phyloP scores from a whole-genome alignment of 257 asterid species.

The Cynanchum wilfordii region DNA sequence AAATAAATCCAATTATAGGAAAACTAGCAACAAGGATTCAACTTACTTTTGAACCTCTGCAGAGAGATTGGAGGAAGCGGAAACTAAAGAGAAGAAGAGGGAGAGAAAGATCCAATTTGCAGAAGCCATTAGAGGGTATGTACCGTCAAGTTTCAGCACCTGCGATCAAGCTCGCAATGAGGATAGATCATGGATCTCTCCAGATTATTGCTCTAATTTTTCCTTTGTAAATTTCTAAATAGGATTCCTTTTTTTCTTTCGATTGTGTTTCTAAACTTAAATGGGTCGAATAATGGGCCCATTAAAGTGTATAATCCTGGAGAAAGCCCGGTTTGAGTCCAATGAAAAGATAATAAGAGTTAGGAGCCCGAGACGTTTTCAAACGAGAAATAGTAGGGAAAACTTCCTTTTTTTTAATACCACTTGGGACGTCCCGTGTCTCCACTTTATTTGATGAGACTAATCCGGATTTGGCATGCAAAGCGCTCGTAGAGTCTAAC shows the following conservation, averaged over 20 bases:
- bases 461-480: too few species aligned
- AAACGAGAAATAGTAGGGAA: too few species aligned
- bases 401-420: too few species aligned
- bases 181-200: not conserved
- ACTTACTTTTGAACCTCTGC: slow-evolving; percentile 4
- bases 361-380: too few species aligned
- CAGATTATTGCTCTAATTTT: not conserved
- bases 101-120: slow-evolving; percentile 6
- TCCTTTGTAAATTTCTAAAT: not conserved
- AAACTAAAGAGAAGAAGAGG: slow-evolving; percentile 10
- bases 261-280: too few species aligned
- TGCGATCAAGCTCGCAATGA: not conserved
- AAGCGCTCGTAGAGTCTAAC: too few species aligned
- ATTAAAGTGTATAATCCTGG: too few species aligned
- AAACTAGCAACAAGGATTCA: not conserved
- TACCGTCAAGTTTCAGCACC: not conserved
- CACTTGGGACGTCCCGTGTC: too few species aligned
- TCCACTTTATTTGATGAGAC: too few species aligned
- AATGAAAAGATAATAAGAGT: too few species aligned
- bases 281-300: too few species aligned
- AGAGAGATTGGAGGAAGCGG: slow-evolving; percentile 1
- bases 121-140: slow-evolving; percentile 19
- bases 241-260: not conserved
- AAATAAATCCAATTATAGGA: not conserved
- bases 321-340: too few species aligned